A percentile compares a stretch with the other conserved stretches of the same genome.
Evolutionary conservation across 345 rosid genomes (phyloP).

Genomic region (Brassica juncea): DNA sequence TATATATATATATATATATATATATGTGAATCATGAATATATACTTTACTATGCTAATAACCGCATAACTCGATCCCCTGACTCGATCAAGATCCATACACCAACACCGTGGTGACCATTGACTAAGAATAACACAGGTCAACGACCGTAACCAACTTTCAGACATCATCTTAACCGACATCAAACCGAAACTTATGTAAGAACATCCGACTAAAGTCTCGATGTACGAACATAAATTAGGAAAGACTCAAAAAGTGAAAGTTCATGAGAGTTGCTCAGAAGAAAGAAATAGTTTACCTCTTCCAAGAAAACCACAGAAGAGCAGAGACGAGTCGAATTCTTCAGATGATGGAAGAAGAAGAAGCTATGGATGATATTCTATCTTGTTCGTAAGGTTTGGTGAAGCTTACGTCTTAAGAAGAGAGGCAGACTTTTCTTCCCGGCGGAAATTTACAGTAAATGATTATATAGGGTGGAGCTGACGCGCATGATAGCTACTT

Average conservation of each 20-base stretch:
- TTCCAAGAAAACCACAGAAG: not conserved
- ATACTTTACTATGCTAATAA: not conserved
- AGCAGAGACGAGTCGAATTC: not conserved
- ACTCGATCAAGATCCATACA: not conserved
- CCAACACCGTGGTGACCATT: slow-evolving; percentile 14
- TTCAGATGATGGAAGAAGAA: slow-evolving; percentile 11
- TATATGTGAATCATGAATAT: too few relatives aligned
- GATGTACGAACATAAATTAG: slow-evolving; percentile 3
- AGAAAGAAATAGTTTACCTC: slow-evolving; percentile 22
- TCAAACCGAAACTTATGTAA: slow-evolving; percentile 5
- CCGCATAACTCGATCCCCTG: not conserved
- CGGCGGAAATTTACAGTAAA: slow-evolving; percentile 38
- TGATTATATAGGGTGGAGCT: slow-evolving; percentile 18
- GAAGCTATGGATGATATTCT: not conserved
- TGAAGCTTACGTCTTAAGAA: slow-evolving; percentile 3
- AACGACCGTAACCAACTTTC: slow-evolving; percentile 14
- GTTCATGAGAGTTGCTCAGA: not conserved
- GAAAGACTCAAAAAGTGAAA: not conserved
- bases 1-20: too few relatives aligned
- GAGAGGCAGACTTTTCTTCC: slow-evolving; percentile 38
- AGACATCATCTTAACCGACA: not conserved
- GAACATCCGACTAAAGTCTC: not conserved
- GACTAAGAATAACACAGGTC: slow-evolving; percentile 23
- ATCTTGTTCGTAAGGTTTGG: slow-evolving; percentile 30
- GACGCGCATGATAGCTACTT: slow-evolving; percentile 32